Evolutionary conservation across 148 eudicot species (phyloP), one percentile per base, ranked within the genome.

Genomic region (Diospyros kaki): DNA sequence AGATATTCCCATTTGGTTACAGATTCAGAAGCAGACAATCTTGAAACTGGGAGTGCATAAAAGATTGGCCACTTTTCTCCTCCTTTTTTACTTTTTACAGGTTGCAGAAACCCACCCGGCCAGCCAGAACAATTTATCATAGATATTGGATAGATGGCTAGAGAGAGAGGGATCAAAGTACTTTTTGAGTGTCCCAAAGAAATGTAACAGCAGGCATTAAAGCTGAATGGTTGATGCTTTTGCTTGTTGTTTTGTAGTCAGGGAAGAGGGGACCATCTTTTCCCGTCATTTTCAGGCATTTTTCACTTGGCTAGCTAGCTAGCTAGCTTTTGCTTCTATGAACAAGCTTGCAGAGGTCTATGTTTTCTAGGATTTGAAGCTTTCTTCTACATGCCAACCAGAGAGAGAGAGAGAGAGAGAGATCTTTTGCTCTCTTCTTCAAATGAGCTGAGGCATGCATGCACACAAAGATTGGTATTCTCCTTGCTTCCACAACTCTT

Each of bases 171-270:
- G 54, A 64, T 9, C 63, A 42, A 60, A 69, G 41, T 73, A 78
- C 79, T 74, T 86, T 87, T 91, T 91, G 90, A 89, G 82, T 82
- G 77, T 81, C 89, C 93, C 97, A 83, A 89, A 84, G 89, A 86
- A 78, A 82, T 74, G 89, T 69, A 76, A 79, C 71, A 83, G 90
- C 75, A 78, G 85, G 85, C 84, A 75, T 65, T 75, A 80, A 83
- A 86, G 84, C 85, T 81, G 86, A 80, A 80, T 83, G 75, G 73
- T 75, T 76, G 66, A 66, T 78, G 75, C 79, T 73, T 81, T 81
- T 79, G 59, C 66, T 86, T 83, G 78, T 83, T 88, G 76, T 89
- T 85, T 87, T 85, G 88, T 86, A 83, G 84, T 84, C 84, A 84
- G 85, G 75, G 84, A 80, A 76, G 74, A 42, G 84, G 88, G 93